These are phyloP conservation scores for Aureobasidium pullulans DNA, from an alignment of 2,329 filamentous ascomycete genomes.

Conservation along the genomic window DNA sequence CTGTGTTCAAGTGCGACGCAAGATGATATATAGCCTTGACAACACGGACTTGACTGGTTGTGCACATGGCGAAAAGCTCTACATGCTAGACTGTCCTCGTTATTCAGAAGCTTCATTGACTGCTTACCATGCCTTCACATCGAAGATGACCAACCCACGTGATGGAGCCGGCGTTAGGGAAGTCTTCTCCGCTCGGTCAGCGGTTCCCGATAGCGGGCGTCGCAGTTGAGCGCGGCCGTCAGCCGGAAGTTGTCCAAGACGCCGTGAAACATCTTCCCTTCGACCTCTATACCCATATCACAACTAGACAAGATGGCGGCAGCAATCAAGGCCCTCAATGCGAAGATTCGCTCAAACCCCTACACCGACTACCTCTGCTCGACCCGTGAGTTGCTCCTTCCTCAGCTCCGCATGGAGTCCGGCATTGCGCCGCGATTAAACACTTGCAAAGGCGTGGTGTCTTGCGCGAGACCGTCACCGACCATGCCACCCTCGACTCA, in stretches of 20 bases:
- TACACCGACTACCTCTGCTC: constrained; percentile 46
- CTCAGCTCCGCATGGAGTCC: neutral
- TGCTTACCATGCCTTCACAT: no score
- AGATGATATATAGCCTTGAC: no score
- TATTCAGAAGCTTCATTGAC: no score
- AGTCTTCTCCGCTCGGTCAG: constrained; percentile 1
- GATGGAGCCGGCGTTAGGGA: neutral
- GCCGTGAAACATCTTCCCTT: constrained; percentile 6
- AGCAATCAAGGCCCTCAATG: constrained; percentile 47
- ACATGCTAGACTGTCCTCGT: no score
- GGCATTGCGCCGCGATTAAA: neutral
- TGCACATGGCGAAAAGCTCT: no score
- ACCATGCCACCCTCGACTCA: neutral
- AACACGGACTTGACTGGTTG: no score
- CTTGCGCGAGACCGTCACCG: neutral
- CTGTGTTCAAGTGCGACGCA: no score
- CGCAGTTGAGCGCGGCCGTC: neutral
- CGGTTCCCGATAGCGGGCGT: constrained; percentile 7
- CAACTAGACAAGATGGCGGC: constrained; percentile 37
- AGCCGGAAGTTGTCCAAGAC: constrained; percentile 3
- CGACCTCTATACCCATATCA: constrained; percentile 4
- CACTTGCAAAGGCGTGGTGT: neutral
- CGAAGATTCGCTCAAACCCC: constrained; percentile 44
- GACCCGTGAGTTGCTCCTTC: constrained; percentile 38
- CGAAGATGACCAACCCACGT: neutral